phyloP scores from a whole-genome alignment of 495 filamentous ascomycete species.

The Chaetomium tenue region DNA sequence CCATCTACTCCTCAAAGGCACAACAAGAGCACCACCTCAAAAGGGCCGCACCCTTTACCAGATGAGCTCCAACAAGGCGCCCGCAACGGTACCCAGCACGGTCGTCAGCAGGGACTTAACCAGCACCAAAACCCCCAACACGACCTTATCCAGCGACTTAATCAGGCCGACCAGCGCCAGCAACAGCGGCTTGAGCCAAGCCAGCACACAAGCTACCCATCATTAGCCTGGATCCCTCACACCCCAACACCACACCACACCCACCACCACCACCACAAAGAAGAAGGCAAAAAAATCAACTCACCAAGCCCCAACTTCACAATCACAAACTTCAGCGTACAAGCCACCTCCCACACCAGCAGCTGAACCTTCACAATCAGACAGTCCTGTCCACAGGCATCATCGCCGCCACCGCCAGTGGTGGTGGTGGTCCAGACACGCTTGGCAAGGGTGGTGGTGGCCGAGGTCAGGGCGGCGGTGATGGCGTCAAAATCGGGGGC shows the following conservation, averaged over 20 bases:
- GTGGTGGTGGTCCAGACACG: conserved; percentile 28
- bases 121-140: conserved; percentile 34
- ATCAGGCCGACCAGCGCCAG: conserved; percentile 36
- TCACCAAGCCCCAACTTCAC: conserved; percentile 43
- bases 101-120: conserved; percentile 36
- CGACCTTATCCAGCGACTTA: conserved; percentile 39
- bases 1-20: background rate
- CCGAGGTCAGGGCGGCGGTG: conserved; percentile 34
- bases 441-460: conserved; percentile 35
- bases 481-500: conserved; percentile 38
- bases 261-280: background rate
- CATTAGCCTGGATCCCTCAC: background rate
- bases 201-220: conserved; percentile 34
- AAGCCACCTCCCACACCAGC: conserved; percentile 39
- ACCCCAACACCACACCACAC: background rate
- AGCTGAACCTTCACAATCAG: conserved; percentile 33
- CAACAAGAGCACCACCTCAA: background rate
- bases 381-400: conserved; percentile 18
- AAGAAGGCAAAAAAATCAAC: conserved; percentile 10
- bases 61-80: conserved; percentile 35
- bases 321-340: conserved; percentile 39
- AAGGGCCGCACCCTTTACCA: background rate
- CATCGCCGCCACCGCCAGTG: conserved; percentile 4
- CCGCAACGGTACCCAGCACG: conserved; percentile 37
- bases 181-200: conserved; percentile 37